Conservation (phyloP, 345 rosid species). For the Eucalyptus cloeziana region DNA sequence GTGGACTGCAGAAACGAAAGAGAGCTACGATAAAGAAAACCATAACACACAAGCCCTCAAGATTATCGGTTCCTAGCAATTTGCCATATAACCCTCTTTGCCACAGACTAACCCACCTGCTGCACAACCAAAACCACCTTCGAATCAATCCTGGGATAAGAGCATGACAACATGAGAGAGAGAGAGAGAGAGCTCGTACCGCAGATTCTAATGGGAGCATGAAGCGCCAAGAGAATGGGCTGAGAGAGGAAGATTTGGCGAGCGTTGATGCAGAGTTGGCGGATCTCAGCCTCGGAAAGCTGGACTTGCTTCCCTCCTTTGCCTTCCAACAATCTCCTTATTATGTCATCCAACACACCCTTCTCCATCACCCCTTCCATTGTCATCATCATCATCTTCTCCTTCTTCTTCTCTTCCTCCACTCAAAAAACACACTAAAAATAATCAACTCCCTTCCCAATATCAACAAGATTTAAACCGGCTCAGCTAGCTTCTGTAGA, state of each 20-base stretch:
- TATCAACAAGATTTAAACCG: not conserved
- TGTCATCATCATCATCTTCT: slow-evolving; percentile 47
- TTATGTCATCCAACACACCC: slow-evolving; percentile 81
- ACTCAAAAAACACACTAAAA: not conserved
- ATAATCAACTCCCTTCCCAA: not conserved
- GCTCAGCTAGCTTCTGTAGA: not conserved
- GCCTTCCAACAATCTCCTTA: slow-evolving; percentile 83
- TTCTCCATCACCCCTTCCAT: slow-evolving; percentile 74
- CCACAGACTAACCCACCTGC: not conserved
- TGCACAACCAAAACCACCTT: not conserved
- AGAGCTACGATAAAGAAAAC: not conserved
- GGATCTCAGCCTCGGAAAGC: slow-evolving; percentile 95
- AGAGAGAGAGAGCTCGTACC: slow-evolving; percentile 14
- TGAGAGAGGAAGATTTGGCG: slow-evolving; percentile 87
- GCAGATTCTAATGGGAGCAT: slow-evolving; percentile 76
- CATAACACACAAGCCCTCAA: not conserved
- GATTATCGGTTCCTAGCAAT: not conserved
- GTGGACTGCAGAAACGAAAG: not conserved
- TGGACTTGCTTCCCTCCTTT: slow-evolving; percentile 93
- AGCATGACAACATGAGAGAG: not conserved
- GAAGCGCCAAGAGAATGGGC: slow-evolving; percentile 63
- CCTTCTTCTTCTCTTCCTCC: not conserved
- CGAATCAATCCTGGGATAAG: not conserved
- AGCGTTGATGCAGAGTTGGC: slow-evolving; percentile 92
- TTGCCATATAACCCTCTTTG: not conserved